Percentiles rank a stretch among this genome's conserved stretches.
phyloP scores from a whole-genome alignment of 306 rosid species.

The Corylus avellana region DNA sequence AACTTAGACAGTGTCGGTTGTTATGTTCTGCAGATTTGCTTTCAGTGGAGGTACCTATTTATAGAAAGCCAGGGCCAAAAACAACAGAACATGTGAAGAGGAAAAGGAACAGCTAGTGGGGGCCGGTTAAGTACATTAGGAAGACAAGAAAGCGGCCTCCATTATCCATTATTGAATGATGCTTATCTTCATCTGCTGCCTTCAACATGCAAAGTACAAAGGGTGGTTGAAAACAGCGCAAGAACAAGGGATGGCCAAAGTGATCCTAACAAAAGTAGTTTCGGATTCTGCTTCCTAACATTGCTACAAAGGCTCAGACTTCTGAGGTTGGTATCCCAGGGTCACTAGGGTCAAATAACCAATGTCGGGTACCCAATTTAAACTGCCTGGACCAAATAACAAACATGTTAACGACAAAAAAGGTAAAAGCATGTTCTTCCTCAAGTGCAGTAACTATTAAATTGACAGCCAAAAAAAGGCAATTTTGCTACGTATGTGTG shows the following conservation, averaged over 20 bases:
- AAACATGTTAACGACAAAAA: background rate
- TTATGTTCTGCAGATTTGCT: slow-evolving; percentile 25
- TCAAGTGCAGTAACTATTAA: background rate
- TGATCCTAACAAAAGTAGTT: slow-evolving; percentile 55
- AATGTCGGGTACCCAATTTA: background rate
- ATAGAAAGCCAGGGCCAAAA: slow-evolving; percentile 23
- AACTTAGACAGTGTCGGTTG: slow-evolving; percentile 16
- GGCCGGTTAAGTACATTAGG: slow-evolving; percentile 43
- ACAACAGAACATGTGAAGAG: slow-evolving; percentile 4
- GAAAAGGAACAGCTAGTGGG: slow-evolving; percentile 25
- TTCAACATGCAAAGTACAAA: slow-evolving; percentile 56
- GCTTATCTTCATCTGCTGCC: slow-evolving; percentile 69
- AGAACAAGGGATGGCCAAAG: slow-evolving; percentile 71
- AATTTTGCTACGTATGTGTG: background rate
- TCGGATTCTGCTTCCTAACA: slow-evolving; percentile 73
- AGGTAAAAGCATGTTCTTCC: background rate
- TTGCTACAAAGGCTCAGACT: slow-evolving; percentile 51
- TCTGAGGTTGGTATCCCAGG: slow-evolving; percentile 40
- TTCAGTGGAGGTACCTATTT: slow-evolving; percentile 32
- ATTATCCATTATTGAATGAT: slow-evolving; percentile 60
- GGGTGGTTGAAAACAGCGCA: slow-evolving; percentile 51
- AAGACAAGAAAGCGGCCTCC: slow-evolving; percentile 70
- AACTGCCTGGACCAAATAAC: background rate
- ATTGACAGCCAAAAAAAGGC: background rate
- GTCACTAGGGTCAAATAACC: slow-evolving; percentile 12